These are phyloP conservation scores for Aspergillus intermedius DNA, from an alignment of 2,329 filamentous ascomycete genomes.

Conservation along the genomic window DNA sequence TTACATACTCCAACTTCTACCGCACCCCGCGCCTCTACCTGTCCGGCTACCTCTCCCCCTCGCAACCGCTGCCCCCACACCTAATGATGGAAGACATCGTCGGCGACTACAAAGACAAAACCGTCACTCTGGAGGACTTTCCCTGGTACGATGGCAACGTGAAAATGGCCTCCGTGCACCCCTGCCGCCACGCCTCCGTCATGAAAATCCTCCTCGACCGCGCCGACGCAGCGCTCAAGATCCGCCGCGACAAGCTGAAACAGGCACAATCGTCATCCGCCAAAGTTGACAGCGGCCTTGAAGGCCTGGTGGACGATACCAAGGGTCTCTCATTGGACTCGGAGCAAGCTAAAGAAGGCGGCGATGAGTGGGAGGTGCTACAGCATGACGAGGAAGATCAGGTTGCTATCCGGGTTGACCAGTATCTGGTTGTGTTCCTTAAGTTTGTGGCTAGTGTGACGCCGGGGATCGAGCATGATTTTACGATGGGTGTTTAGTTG, in stretches of 20 bases:
- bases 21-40: conserved; percentile 92
- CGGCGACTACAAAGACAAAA: conserved; percentile 97
- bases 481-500: conserved; percentile 81
- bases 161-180: conserved; percentile 95
- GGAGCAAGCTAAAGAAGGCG: conserved; percentile 32
- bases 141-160: conserved; percentile 85
- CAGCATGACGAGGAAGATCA: conserved; percentile 46
- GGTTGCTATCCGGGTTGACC: conserved; percentile 45
- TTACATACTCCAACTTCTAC: conserved; percentile 96
- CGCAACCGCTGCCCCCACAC: conserved; percentile 72
- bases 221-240: conserved; percentile 85
- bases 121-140: conserved; percentile 95
- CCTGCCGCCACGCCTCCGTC: conserved; percentile 92
- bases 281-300: conserved; percentile 59
- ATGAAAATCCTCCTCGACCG: conserved; percentile 98
- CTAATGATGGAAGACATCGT: conserved; percentile 97
- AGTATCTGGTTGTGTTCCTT: conserved; percentile 47
- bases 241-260: conserved; percentile 75
- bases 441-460: conserved; percentile 83
- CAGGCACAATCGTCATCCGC: conserved; percentile 33
- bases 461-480: conserved; percentile 94
- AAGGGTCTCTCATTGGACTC: conserved; percentile 55
- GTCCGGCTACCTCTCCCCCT: conserved; percentile 74
- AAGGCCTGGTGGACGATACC: conserved; percentile 79
- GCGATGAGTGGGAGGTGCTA: conserved; percentile 60